Evolutionary conservation across 305 asterid genomes (phyloP).

Genomic region (Ajuga reptans): DNA sequence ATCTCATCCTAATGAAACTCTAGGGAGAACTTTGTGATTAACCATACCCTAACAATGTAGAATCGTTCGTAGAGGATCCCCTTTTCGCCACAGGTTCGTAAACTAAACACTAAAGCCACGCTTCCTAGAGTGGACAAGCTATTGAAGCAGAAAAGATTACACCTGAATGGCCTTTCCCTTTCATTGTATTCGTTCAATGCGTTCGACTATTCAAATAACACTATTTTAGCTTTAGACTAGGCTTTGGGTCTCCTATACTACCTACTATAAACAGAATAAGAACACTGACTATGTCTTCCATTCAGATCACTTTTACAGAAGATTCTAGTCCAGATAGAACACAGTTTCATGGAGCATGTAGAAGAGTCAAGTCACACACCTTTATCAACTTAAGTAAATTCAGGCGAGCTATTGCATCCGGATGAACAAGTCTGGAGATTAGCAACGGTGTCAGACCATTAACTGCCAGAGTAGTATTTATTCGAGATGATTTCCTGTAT

Average conservation of each 20-base stretch:
- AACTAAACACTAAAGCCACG: not conserved
- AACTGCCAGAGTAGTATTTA: slow-evolving; percentile 90
- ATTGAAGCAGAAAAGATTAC: not conserved
- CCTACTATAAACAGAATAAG: not conserved
- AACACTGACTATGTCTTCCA: not conserved
- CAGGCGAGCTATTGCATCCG: slow-evolving; percentile 94
- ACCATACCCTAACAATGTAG: not conserved
- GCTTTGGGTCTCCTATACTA: not conserved
- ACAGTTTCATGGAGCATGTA: slow-evolving; percentile 14
- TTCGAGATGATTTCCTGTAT: slow-evolving; percentile 93
- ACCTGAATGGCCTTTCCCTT: not conserved
- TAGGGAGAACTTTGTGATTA: not conserved
- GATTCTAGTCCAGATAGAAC: not conserved
- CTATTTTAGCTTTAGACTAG: not conserved
- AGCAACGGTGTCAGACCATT: slow-evolving; percentile 93
- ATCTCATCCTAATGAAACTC: not conserved
- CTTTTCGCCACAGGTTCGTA: not conserved
- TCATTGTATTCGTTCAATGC: not conserved
- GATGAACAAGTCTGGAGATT: slow-evolving; percentile 85
- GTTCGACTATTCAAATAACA: not conserved
- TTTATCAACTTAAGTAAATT: slow-evolving; percentile 85
- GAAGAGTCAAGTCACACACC: slow-evolving; percentile 37
- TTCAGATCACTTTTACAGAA: not conserved
- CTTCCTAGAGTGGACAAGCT: not conserved
- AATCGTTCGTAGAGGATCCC: not conserved